Conservation (phyloP, 768 basidiomycete genomes). For the Amanita rubescens region DNA sequence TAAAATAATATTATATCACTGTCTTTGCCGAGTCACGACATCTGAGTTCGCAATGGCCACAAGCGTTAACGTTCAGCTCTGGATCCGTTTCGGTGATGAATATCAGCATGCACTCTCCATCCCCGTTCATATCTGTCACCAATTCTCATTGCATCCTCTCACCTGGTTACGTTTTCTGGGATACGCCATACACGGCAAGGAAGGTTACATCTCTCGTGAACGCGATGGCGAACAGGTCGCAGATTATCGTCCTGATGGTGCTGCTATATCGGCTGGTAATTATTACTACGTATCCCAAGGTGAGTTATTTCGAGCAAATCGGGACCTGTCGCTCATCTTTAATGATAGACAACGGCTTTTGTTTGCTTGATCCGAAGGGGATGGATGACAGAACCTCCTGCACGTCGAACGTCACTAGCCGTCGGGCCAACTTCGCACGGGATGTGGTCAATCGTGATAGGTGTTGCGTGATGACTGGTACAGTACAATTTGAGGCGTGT, state of each 20-base stretch:
- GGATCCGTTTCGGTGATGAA: background rate
- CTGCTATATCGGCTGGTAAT: slow-evolving; percentile 3
- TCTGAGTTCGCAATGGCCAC: background rate
- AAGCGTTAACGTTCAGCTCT: background rate
- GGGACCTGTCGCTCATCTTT: slow-evolving; percentile 1
- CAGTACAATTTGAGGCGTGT: slow-evolving; percentile 2
- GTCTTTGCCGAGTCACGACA: too few species aligned
- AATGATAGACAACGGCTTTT: background rate
- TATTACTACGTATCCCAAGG: slow-evolving; percentile 9
- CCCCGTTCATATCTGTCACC: slow-evolving; percentile 10
- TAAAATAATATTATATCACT: too few species aligned
- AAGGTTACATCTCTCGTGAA: slow-evolving; percentile 7
- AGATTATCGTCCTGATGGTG: slow-evolving; percentile 1
- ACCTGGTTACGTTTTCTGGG: slow-evolving; percentile 9
- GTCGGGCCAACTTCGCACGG: background rate
- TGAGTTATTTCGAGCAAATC: background rate
- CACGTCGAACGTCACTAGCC: slow-evolving; percentile 10
- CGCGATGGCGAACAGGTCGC: slow-evolving; percentile 1
- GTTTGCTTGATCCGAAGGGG: slow-evolving; percentile 9
- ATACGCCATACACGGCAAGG: slow-evolving; percentile 6
- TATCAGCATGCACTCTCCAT: slow-evolving; percentile 10
- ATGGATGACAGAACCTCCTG: slow-evolving; percentile 13
- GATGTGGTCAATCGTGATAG: background rate
- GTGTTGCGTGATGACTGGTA: slow-evolving; percentile 6
- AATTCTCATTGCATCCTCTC: slow-evolving; percentile 8